A percentile compares a stretch with the other conserved stretches of the same genome.
phyloP scores from a whole-genome alignment of 2,329 filamentous ascomycete genomes.

The Fusarium sp. region DNA sequence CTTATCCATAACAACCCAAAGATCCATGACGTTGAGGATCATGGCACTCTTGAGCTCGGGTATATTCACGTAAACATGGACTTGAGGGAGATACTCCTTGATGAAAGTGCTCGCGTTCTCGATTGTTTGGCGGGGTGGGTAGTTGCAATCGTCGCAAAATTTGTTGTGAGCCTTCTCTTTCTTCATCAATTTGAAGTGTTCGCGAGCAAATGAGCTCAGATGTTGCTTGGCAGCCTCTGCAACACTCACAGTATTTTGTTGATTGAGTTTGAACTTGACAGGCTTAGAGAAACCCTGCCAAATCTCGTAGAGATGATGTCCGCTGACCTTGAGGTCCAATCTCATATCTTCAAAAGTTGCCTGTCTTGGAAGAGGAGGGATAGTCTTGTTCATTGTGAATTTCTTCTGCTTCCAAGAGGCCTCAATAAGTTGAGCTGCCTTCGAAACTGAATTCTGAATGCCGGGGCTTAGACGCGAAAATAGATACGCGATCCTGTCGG shows the following conservation, averaged over 20 bases:
- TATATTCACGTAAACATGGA: constrained; percentile 25
- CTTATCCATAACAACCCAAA: constrained; percentile 43
- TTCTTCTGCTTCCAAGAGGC: constrained; percentile 41
- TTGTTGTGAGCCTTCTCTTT: constrained; percentile 11
- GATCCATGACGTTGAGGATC: constrained; percentile 43
- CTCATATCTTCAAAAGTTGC: constrained; percentile 31
- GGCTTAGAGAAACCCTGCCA: constrained; percentile 27
- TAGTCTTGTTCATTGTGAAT: constrained; percentile 34
- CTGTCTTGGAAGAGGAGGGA: constrained; percentile 37
- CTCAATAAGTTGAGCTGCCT: constrained; percentile 30
- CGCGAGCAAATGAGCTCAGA: constrained; percentile 23
- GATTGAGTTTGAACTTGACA: neutral
- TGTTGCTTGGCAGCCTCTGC: constrained; percentile 39
- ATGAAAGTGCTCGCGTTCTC: constrained; percentile 11
- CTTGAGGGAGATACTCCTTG: constrained; percentile 21
- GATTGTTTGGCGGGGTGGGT: neutral
- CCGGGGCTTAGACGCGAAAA: constrained; percentile 28
- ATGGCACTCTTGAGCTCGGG: constrained; percentile 41
- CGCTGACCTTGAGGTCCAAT: constrained; percentile 38
- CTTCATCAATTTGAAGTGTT: constrained; percentile 32
- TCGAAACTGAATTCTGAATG: constrained; percentile 18
- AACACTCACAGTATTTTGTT: constrained; percentile 16
- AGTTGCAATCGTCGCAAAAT: constrained; percentile 15
- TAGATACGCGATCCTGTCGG: constrained; percentile 32
- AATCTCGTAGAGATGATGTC: constrained; percentile 22